Evolutionary conservation across 192 early-diverging fungal species (phyloP).

Genomic region (Geranomyces michiganensis): DNA sequence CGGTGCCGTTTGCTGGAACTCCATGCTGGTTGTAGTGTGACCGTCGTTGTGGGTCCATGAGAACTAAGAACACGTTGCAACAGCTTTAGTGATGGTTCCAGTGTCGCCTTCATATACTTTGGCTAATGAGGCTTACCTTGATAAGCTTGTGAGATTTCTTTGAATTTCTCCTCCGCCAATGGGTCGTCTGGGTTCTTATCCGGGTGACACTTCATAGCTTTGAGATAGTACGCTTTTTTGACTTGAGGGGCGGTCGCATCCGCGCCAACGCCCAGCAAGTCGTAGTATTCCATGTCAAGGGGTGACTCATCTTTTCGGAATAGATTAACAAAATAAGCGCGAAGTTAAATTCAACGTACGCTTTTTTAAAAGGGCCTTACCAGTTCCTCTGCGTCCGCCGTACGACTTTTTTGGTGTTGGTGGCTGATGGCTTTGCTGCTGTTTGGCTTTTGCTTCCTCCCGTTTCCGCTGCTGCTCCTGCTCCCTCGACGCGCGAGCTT

Average conservation of each 20-base stretch:
- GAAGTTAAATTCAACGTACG: too few relatives aligned
- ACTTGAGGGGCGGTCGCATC: constrained; percentile 81
- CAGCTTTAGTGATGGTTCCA: neutral
- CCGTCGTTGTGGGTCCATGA: constrained; percentile 89
- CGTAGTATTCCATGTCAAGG: constrained; percentile 69
- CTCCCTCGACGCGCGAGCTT: neutral
- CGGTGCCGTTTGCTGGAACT: constrained; percentile 67
- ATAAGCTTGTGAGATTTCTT: constrained; percentile 96
- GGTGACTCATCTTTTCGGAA: constrained; percentile 50
- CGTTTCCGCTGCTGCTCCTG: neutral
- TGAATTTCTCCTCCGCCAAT: constrained; percentile 84
- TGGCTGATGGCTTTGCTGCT: constrained; percentile 15
- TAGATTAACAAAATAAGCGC: neutral
- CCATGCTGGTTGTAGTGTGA: constrained; percentile 88
- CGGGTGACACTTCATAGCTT: constrained; percentile 85
- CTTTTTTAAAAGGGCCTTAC: neutral
- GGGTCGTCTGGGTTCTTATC: constrained; percentile 82
- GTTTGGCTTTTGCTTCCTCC: neutral
- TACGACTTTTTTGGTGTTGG: constrained; percentile 13
- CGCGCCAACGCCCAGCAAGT: constrained; percentile 74
- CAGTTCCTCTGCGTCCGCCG: constrained; percentile 26
- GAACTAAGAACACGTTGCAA: constrained; percentile 45
- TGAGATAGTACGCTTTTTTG: constrained; percentile 90
- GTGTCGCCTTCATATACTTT: neutral
- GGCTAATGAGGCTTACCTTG: constrained; percentile 52